phyloP scores from a whole-genome alignment of 441 rosid genomes.

The Omphalea diandra region DNA sequence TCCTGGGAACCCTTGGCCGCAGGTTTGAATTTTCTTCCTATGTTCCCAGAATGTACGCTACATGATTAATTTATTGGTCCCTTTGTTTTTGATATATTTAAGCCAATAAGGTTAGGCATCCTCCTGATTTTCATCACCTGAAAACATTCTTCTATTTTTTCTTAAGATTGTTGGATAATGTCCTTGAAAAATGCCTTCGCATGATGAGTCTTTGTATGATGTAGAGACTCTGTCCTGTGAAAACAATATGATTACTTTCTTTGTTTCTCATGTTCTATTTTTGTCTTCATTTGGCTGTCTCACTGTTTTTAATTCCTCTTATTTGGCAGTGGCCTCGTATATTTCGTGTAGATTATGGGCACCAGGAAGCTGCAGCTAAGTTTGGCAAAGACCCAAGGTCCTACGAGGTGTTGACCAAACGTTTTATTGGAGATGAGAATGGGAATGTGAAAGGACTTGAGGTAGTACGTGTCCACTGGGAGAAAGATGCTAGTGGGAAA shows the following conservation, averaged over 20 bases:
- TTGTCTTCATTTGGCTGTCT: neutral
- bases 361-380: constrained; percentile 90
- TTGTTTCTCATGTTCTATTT: no score
- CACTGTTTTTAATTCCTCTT: neutral
- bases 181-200: neutral
- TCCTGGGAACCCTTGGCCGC: constrained; percentile 99
- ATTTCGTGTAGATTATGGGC: constrained; percentile 97
- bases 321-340: constrained; percentile 91
- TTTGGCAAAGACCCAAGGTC: constrained; percentile 96
- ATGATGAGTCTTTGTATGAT: neutral
- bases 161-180: neutral
- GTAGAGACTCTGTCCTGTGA: no score
- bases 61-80: neutral
- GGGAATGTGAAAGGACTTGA: constrained; percentile 92
- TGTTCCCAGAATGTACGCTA: neutral
- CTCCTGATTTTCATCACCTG: neutral
- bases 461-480: constrained; percentile 75
- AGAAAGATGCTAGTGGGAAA: constrained; percentile 86
- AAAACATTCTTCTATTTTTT: neutral
- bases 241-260: no score
- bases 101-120: neutral
- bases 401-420: constrained; percentile 89
- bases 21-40: constrained; percentile 45
- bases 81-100: neutral
- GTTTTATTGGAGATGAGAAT: constrained; percentile 86